These are phyloP conservation scores for Fusarium oligoseptatum DNA, from an alignment of 2,329 filamentous ascomycete species.

Conservation along the genomic window DNA sequence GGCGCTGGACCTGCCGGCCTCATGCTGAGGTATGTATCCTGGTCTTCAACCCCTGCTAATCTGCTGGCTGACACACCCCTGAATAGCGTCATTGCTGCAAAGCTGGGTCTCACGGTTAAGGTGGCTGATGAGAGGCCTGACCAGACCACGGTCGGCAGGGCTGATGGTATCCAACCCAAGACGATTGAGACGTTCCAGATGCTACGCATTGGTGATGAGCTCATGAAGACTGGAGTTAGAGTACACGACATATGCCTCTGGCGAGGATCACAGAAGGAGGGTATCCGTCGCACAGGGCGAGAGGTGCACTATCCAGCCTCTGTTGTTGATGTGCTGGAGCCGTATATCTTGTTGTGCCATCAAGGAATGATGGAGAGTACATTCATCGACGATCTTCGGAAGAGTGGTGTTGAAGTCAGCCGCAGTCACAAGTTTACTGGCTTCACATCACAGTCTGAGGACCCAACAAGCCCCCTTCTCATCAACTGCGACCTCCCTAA, in stretches of 20 bases:
- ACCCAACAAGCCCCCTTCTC: slow-evolving; percentile 55
- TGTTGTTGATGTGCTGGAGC: slow-evolving; percentile 66
- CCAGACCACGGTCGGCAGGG: slow-evolving; percentile 74
- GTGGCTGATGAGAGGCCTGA: slow-evolving; percentile 77
- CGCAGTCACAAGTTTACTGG: slow-evolving; percentile 73
- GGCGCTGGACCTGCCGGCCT: slow-evolving; percentile 68
- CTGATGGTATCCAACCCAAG: slow-evolving; percentile 81
- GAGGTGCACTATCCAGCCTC: slow-evolving; percentile 75
- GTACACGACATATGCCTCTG: slow-evolving; percentile 82
- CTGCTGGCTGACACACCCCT: neutral
- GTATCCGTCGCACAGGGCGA: slow-evolving; percentile 70
- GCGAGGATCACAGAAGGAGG: slow-evolving; percentile 63
- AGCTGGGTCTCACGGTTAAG: slow-evolving; percentile 69
- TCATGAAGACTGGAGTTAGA: slow-evolving; percentile 74
- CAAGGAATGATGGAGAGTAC: slow-evolving; percentile 81
- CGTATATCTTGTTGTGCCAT: slow-evolving; percentile 71
- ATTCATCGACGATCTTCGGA: slow-evolving; percentile 75
- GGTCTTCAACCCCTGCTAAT: neutral
- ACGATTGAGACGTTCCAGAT: slow-evolving; percentile 82
- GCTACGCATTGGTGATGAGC: slow-evolving; percentile 74
- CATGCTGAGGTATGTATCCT: slow-evolving; percentile 57
- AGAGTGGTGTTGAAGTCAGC: slow-evolving; percentile 71
- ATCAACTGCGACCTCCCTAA: slow-evolving; percentile 61
- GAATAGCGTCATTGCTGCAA: slow-evolving; percentile 19
- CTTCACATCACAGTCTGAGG: slow-evolving; percentile 56